phyloP scores from a whole-genome alignment of 345 rosid genomes.

The Eucalyptus tenuipes region DNA sequence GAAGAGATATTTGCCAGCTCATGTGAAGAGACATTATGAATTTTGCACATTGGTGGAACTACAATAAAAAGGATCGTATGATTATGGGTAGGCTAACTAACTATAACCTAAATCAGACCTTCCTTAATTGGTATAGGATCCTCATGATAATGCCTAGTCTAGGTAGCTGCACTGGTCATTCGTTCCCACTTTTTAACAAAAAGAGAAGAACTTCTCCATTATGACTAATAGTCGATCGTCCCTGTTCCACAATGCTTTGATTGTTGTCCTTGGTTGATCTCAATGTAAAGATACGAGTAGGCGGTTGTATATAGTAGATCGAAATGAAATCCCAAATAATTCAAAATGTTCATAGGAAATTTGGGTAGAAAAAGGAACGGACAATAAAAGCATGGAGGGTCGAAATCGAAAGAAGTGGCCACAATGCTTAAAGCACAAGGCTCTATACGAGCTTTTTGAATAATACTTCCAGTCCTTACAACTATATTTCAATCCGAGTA shows the following conservation, averaged over 20 bases:
- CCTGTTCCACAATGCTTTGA: neutral
- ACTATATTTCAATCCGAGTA: neutral
- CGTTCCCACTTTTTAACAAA: neutral
- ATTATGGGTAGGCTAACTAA: neutral
- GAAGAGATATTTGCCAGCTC: neutral
- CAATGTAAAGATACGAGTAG: neutral
- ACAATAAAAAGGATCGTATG: fast-evolving
- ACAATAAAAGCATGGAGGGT: neutral
- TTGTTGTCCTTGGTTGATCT: neutral
- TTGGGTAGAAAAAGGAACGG: neutral
- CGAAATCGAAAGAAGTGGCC: neutral
- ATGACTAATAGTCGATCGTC: fast-evolving
- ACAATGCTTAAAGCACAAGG: neutral
- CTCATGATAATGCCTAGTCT: neutral
- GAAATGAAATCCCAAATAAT: neutral
- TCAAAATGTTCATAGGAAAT: neutral
- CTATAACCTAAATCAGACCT: neutral
- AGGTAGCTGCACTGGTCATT: neutral
- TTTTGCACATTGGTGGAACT: neutral
- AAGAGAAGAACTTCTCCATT: neutral
- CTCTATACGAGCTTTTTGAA: neutral
- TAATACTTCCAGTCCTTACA: neutral
- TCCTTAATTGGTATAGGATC: neutral
- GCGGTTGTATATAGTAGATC: neutral
- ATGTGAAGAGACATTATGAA: neutral